These are phyloP conservation scores for Sphenostylis stenocarpa DNA, from an alignment of 306 rosid genomes.

Conservation along the genomic window DNA sequence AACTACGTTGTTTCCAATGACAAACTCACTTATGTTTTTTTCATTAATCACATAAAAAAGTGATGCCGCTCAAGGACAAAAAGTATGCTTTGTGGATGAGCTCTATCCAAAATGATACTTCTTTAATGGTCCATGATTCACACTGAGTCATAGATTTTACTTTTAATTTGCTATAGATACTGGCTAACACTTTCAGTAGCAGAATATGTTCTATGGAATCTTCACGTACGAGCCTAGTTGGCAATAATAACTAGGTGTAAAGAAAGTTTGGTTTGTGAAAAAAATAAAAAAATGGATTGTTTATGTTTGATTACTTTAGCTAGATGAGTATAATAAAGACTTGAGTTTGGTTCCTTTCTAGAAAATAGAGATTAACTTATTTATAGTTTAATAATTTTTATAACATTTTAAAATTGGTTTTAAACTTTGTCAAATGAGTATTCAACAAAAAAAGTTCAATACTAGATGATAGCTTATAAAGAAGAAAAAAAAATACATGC, in stretches of 20 bases:
- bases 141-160: not conserved
- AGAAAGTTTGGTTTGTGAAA: not conserved
- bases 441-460: too few relatives aligned
- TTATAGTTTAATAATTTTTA: too few relatives aligned
- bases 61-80: not conserved
- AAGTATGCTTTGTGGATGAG: not conserved
- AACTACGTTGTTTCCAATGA: not conserved
- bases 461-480: too few relatives aligned
- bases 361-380: too few relatives aligned
- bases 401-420: too few relatives aligned
- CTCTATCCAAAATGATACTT: not conserved
- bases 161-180: not conserved
- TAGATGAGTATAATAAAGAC: too few relatives aligned
- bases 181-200: not conserved
- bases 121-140: not conserved
- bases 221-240: not conserved
- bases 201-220: conserved; percentile 30
- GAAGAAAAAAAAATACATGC: too few relatives aligned
- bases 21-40: not conserved
- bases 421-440: too few relatives aligned
- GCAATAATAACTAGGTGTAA: not conserved
- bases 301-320: too few relatives aligned
- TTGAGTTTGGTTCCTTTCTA: too few relatives aligned
- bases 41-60: not conserved
- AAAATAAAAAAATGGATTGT: too few relatives aligned